These are phyloP conservation scores for Coleophoma crateriformis DNA, from an alignment of 2,329 filamentous ascomycete species.

Conservation along the genomic window DNA sequence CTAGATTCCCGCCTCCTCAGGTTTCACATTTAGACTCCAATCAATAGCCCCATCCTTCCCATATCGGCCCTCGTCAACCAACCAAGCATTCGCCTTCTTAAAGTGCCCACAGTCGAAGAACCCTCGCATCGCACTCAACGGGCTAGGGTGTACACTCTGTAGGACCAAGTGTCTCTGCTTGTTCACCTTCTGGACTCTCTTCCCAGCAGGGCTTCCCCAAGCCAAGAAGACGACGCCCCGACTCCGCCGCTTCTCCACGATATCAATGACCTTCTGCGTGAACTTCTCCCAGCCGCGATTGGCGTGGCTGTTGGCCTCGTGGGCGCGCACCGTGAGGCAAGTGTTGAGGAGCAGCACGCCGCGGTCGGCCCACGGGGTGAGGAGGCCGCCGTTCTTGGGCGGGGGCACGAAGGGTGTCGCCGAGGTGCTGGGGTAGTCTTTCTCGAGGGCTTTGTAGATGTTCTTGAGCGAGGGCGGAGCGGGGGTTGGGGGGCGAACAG, in stretches of 20 bases:
- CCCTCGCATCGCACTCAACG: constrained; percentile 76
- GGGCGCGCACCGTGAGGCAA: constrained; percentile 85
- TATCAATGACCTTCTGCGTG: constrained; percentile 86
- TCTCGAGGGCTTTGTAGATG: constrained; percentile 84
- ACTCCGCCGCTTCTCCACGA: constrained; percentile 70
- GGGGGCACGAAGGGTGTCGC: constrained; percentile 56
- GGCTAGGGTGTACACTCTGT: constrained; percentile 85
- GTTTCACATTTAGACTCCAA: constrained; percentile 56
- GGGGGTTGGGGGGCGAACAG: constrained; percentile 79
- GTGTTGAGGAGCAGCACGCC: constrained; percentile 94
- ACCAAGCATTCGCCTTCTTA: constrained; percentile 78
- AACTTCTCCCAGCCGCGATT: constrained; percentile 89
- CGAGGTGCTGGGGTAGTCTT: constrained; percentile 66
- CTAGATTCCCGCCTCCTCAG: constrained; percentile 5
- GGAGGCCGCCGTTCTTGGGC: constrained; percentile 70
- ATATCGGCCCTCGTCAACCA: constrained; percentile 58
- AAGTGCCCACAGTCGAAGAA: constrained; percentile 85
- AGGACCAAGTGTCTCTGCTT: constrained; percentile 72
- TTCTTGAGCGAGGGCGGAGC: constrained; percentile 89
- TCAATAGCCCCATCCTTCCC: constrained; percentile 77
- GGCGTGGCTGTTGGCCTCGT: constrained; percentile 80
- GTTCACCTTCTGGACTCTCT: constrained; percentile 71
- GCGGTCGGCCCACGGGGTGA: constrained; percentile 90
- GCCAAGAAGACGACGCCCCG: constrained; percentile 90
- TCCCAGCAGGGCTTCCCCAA: constrained; percentile 83